Percentiles rank a stretch among this genome's conserved stretches.
phyloP scores from a whole-genome alignment of 2,329 filamentous ascomycete species.

The Ophiostoma populinum region DNA sequence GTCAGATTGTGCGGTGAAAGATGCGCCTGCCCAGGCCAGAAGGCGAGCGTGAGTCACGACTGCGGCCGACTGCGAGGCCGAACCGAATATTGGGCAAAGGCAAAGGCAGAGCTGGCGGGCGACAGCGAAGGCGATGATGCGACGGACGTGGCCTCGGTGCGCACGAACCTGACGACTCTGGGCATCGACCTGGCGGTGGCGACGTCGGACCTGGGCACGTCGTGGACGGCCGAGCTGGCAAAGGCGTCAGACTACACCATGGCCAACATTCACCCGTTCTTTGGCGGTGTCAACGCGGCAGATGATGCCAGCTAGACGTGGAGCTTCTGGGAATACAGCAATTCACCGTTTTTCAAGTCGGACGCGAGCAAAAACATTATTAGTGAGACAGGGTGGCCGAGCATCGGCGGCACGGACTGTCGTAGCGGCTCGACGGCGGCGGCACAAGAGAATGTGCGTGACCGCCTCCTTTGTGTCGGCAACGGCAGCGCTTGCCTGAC shows the following conservation, averaged over 20 bases:
- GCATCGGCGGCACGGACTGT: slow-evolving; percentile 63
- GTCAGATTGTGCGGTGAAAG: no score
- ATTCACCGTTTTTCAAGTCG: slow-evolving; percentile 45
- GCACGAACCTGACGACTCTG: slow-evolving; percentile 50
- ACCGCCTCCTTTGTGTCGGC: no score
- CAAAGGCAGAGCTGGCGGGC: no score
- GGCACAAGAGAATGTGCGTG: no score
- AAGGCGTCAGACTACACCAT: slow-evolving; percentile 69
- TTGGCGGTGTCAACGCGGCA: slow-evolving; percentile 55
- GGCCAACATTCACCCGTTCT: slow-evolving; percentile 96
- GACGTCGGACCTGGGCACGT: slow-evolving; percentile 75
- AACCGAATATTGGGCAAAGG: no score
- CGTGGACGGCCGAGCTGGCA: slow-evolving; percentile 61
- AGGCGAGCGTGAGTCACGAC: no score
- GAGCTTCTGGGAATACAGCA: slow-evolving; percentile 59
- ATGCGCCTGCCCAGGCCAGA: no score
- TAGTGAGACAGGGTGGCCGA: slow-evolving; percentile 84
- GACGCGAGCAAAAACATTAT: slow-evolving; percentile 58
- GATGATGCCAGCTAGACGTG: slow-evolving; percentile 66
- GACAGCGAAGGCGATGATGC: no score
- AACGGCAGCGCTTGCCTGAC: no score
- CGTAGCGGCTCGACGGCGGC: slow-evolving; percentile 29
- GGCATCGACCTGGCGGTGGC: slow-evolving; percentile 59
- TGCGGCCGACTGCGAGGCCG: no score
- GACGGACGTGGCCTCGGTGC: slow-evolving; percentile 47